Conservation (phyloP, 768 basidiomycete genomes). For the Phylloporus rhodoxanthus region DNA sequence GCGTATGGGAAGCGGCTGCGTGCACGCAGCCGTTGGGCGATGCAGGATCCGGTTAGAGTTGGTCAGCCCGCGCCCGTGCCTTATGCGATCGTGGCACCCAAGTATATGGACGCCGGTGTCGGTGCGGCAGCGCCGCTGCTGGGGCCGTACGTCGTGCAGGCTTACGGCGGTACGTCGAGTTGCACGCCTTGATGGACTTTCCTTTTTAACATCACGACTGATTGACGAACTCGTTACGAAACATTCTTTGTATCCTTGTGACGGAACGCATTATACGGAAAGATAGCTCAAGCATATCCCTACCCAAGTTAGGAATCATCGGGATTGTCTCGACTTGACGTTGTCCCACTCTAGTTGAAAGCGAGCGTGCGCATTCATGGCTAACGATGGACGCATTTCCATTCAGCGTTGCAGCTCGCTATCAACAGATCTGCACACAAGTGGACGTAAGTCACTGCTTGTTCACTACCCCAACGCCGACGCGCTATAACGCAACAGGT, state of each 20-base stretch:
- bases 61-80: neutral
- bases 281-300: no score
- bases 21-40: constrained; percentile 23
- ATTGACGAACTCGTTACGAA: neutral
- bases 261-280: no score
- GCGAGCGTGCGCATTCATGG: no score
- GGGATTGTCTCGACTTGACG: neutral
- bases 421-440: constrained; percentile 48
- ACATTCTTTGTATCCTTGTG: neutral
- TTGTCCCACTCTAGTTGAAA: neutral
- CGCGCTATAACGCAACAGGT: no score
- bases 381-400: constrained; percentile 48
- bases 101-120: neutral
- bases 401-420: constrained; percentile 47
- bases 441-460: constrained; percentile 40
- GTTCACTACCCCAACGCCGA: no score
- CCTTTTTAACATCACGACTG: neutral
- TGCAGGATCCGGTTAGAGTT: constrained; percentile 10
- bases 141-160: constrained; percentile 3
- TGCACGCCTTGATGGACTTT: neutral
- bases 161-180: constrained; percentile 15
- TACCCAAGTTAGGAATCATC: no score
- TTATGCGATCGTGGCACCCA: neutral
- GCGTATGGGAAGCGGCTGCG: constrained; percentile 19
- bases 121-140: constrained; percentile 13